Base-by-base conservation (phyloP, 306 rosid genomes). In the Alnus glutinosa region DNA sequence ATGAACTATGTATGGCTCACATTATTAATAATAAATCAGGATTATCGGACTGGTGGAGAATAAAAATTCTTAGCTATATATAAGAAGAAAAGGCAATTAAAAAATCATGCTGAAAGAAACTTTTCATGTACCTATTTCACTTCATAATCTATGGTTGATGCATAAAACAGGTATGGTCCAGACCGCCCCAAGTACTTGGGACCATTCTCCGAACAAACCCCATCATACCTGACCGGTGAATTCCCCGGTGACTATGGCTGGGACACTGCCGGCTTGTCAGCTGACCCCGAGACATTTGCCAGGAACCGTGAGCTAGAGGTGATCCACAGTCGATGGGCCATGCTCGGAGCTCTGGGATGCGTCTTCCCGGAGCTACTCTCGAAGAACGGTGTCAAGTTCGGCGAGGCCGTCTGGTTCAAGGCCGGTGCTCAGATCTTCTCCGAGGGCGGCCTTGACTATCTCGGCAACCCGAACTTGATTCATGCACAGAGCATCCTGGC, bases 401-500 rank as follows among this genome's bases (percentile, higher is more conserved):
- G 98, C 0, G 98, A 95, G 83, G 93, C 98, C 1, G 98, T 95
- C 1, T 92, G 98, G 98, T 95, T 95, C 89, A 95, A 95, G 87
- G 98, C 98, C 2, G 98, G 98, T 34, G 74, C 96, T 9, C 98
- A 95, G 79, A 95, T 95, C 80, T 95, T 95, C 90, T 89, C 98
- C 0, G 98, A 92, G 78, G 98, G 98, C 13, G 98, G 98, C 39
- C 94, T 95, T 7, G 98, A 95, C 71, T 95, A 95, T 52, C 95
- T 95, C 1, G 98, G 98, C 68, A 95, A 95, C 98, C 98, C 97
- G 23, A 95, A 95, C 82, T 86, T 92, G 34, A 50, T 95, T 64
- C 98, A 92, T 46, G 97, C 98, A 50, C 98, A 95, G 84, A 95
- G 98, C 90, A 95, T 95, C 75, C 88, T 95, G 28, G 98, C 98